These are phyloP conservation scores for Tulasnella sp. DNA, from an alignment of 768 basidiomycete genomes.

Conservation along the genomic window DNA sequence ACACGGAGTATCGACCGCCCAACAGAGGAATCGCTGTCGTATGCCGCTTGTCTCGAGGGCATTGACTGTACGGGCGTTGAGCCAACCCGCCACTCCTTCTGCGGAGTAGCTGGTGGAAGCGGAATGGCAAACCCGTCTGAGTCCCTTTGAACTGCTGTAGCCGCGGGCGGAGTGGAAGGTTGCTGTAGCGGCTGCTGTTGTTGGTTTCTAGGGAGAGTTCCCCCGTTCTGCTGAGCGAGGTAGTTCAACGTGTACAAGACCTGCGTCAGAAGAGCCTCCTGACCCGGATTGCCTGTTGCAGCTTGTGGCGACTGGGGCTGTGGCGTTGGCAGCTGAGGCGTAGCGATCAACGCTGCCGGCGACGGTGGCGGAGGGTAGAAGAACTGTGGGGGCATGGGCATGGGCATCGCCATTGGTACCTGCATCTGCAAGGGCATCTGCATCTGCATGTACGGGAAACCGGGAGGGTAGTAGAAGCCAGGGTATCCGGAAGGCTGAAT, in stretches of 20 bases:
- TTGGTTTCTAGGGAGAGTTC: background rate
- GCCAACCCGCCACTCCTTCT: background rate
- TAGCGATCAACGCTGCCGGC: background rate
- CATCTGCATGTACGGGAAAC: background rate
- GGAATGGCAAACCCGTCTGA: background rate
- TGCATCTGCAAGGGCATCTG: background rate
- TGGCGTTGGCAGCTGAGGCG: background rate
- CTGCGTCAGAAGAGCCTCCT: constrained; percentile 6
- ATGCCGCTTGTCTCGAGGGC: background rate
- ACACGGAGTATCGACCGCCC: background rate
- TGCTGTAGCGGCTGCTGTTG: background rate
- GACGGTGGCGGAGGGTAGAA: background rate
- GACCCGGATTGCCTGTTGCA: background rate
- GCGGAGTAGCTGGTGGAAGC: background rate
- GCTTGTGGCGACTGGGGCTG: constrained; percentile 4
- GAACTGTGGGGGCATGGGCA: background rate
- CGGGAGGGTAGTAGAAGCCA: background rate
- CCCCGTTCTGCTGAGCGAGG: constrained; percentile 1
- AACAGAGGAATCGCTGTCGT: background rate
- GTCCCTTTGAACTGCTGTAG: background rate
- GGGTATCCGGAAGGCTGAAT: background rate
- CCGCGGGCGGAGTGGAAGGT: background rate
- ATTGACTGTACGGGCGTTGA: background rate
- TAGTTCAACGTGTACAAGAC: constrained; percentile 11
- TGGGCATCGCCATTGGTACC: background rate